Evolutionary conservation across 768 basidiomycete species (phyloP).

Genomic region (Phallus indusiatus): DNA sequence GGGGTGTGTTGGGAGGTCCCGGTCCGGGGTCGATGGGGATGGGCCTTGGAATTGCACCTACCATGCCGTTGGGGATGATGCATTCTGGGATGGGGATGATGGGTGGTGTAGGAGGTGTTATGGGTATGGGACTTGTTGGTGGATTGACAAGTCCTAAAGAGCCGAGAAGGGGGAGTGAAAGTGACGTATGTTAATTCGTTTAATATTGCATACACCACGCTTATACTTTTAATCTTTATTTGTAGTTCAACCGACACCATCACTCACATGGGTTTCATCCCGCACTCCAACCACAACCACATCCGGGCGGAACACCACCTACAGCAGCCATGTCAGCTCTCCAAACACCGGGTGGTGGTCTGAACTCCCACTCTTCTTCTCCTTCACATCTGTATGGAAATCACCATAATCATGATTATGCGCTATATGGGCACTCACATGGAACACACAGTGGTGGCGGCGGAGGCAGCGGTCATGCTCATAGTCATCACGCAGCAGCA

Average conservation of each 20-base stretch:
- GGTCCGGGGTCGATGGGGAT: background rate
- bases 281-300: too few species aligned
- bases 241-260: background rate
- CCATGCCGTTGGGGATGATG: background rate
- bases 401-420: background rate
- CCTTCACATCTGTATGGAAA: background rate
- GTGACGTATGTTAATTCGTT: background rate
- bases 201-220: too few species aligned
- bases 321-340: too few species aligned
- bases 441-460: background rate
- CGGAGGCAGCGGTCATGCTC: background rate
- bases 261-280: background rate
- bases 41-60: background rate
- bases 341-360: background rate
- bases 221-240: background rate
- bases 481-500: background rate
- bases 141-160: background rate
- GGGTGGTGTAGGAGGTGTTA: background rate
- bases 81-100: background rate
- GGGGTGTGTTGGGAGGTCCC: background rate
- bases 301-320: too few species aligned
- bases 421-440: background rate
- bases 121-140: background rate
- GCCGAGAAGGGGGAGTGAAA: background rate
- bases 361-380: background rate